Evolutionary conservation across 768 basidiomycete genomes (phyloP).

Genomic region (Phaeotremella skinneri): DNA sequence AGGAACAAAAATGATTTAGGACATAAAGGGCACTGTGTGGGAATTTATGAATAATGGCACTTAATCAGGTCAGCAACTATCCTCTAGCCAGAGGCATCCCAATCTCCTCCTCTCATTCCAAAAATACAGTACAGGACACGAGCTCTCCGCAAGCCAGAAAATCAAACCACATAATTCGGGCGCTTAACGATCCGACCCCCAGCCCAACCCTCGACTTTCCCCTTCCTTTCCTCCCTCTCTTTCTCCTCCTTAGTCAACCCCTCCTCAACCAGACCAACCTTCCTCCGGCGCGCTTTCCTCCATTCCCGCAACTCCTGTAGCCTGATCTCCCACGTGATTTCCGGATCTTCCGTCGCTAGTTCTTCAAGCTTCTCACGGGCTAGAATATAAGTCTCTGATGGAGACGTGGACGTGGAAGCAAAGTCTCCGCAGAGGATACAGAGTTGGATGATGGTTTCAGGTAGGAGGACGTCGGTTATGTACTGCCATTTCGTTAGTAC

Average conservation of each 20-base stretch:
- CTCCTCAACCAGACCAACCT: neutral
- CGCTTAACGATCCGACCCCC: neutral
- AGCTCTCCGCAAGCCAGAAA: no score
- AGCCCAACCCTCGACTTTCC: neutral
- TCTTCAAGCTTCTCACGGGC: neutral
- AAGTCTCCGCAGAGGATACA: conserved; percentile 2
- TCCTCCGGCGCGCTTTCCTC: neutral
- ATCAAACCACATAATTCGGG: neutral
- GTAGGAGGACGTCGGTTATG: conserved; percentile 23
- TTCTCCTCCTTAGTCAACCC: neutral
- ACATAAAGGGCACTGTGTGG: no score
- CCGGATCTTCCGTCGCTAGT: neutral
- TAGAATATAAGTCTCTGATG: no score
- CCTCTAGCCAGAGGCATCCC: no score
- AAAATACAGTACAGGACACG: no score
- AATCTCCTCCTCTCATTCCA: no score
- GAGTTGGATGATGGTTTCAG: conserved; percentile 33
- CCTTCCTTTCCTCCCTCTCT: neutral
- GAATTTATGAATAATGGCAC: no score
- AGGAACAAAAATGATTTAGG: no score
- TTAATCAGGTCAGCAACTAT: no score
- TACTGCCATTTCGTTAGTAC: conserved; percentile 6
- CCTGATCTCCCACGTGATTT: neutral
- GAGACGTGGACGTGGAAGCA: no score
- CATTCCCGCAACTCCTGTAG: neutral